These are phyloP conservation scores for Fusarium graminum DNA, from an alignment of 2,329 filamentous ascomycete genomes.

Conservation along the genomic window DNA sequence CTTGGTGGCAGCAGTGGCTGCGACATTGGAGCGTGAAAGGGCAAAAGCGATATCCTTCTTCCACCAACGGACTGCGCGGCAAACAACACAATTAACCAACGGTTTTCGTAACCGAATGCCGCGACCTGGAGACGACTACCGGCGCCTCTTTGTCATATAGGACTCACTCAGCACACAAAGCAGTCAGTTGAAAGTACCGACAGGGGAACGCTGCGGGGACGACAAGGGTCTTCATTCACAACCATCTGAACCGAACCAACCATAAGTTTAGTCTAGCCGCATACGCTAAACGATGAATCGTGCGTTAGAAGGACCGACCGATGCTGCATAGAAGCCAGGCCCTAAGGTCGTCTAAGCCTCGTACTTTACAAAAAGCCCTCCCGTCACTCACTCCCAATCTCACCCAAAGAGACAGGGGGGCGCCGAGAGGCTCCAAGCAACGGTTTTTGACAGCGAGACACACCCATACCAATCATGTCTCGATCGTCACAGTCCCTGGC, in stretches of 20 bases:
- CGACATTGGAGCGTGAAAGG: background rate
- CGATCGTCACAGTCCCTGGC: conserved; percentile 28
- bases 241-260: conserved; percentile 37
- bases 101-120: conserved; percentile 32
- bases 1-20: conserved; percentile 31
- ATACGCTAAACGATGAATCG: conserved; percentile 47
- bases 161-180: conserved; percentile 22
- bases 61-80: conserved; percentile 20
- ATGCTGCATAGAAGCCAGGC: conserved; percentile 48
- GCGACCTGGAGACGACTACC: conserved; percentile 36
- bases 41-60: background rate
- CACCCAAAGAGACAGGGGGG: conserved; percentile 27
- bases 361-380: conserved; percentile 48
- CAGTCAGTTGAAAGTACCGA: conserved; percentile 34
- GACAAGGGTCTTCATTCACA: conserved; percentile 36
- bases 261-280: conserved; percentile 35
- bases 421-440: conserved; percentile 16
- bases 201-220: conserved; percentile 45
- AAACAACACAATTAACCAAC: conserved; percentile 1
- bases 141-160: conserved; percentile 28
- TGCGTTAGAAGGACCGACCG: conserved; percentile 51
- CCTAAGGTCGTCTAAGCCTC: conserved; percentile 49
- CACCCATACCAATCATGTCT: conserved; percentile 37
- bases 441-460: conserved; percentile 36
- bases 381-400: conserved; percentile 32